Evolutionary conservation across 2,329 filamentous ascomycete genomes (phyloP), one percentile per base, ranked within the genome.

Genomic region (Colletotrichum sp.): DNA sequence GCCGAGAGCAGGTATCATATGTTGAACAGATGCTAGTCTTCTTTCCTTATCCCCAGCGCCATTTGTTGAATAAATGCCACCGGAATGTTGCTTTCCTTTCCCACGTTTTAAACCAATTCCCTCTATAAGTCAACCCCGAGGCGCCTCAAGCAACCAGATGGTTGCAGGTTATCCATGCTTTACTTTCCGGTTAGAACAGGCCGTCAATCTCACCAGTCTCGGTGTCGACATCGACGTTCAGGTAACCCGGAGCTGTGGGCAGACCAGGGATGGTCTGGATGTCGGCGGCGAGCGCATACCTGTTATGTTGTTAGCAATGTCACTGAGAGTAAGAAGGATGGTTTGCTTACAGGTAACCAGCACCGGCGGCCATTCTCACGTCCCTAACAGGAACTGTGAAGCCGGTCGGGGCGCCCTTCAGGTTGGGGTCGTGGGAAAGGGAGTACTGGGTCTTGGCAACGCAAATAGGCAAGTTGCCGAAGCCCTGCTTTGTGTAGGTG

Each of bases 391-490:
- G 97, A 7, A 99, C 92, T 0, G 95, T 97, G 85, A 98, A 99
- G 74, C 96, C 97, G 5, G 93, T 95, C 28, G 97, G 97, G 10
- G 97, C 97, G 77, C 97, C 97, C 91, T 99, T 99, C 80, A 98
- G 90, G 13, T 94, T 92, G 4, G 96, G 94, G 84, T 99, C 96
- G 85, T 98, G 96, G 74, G 94, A 97, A 64, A 99, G 90, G 38
- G 95, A 98, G 88, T 99, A 99, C 85, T 99, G 97, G 16, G 97
- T 99, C 92, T 99, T 99, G 77, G 97, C 97, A 78, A 98, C 92
- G 84, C 97, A 99, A 82, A 98, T 98, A 43, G 97, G 97, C 78
- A 99, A 88, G 84, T 98, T 95, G 26, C 94, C 94, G 81, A 96
- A 97, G 61, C 97, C 97, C 85, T 98, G 97, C 83, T 92, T 92